Base-by-base conservation (phyloP, 352 stramenopile species). In the Saprolegnia diclina region DNA sequence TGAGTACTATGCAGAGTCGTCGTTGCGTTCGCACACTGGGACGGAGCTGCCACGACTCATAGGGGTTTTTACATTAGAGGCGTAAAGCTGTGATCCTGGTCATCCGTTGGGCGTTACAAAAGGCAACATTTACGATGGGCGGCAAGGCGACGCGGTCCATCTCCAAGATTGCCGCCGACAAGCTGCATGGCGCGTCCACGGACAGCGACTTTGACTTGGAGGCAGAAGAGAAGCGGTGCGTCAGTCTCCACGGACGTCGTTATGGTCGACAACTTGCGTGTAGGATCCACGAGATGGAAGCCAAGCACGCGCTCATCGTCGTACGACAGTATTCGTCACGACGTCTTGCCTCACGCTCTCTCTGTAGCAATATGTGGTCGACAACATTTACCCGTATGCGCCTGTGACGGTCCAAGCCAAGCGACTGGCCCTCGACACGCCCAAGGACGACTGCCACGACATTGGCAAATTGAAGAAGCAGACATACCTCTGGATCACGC, bases 311-410 rank as follows among this genome's bases (percentile, higher is more conserved):
- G 22, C 45, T 45, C 11, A 22, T 69, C 24, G 63, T 69, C 13
- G 62, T 67, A 55, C 40, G 62, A 45, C 22, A 10, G 26, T 16
- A 56, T 0, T 24, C 5, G 19, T 4, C 21, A 4, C 13, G 2
- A 14, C 14, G 62, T 35, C 19, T 62, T 21, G 13, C 19, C n/a
- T 67, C 19, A 22, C 18, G 53, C 21, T n/a, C n/a, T 66, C 24
- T 38, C n/a, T 66, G 40, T 67, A 67, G 57, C 71, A 70, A 0
- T 84, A 92, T 44, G 80, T 88, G 5, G 85, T 92, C 6, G 82
- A 87, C 59, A 90, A 92, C 59, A 74, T 92, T 24, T 92, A 89
- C 42, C 77, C 85, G 22, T 92, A 91, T 64, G 83, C 82, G 19
- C 85, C 85, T 4, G 85, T 92, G 57, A 73, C 73, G n/a, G 82